Percentiles rank a stretch among this genome's conserved stretches.
Evolutionary conservation across 306 rosid genomes (phyloP).

Genomic region (Vigna unguiculata): DNA sequence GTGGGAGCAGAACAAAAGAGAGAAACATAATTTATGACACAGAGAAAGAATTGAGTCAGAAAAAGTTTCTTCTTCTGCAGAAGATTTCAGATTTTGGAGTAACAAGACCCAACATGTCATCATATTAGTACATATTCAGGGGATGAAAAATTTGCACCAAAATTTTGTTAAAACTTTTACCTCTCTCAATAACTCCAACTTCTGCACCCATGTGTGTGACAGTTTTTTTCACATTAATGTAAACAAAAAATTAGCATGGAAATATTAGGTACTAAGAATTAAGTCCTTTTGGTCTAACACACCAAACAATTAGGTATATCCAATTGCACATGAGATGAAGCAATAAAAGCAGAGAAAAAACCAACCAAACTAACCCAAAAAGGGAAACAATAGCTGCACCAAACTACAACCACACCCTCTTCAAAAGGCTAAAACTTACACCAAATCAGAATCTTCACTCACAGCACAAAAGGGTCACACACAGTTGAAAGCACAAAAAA

Average conservation of each 20-base stretch:
- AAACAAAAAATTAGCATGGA: neutral
- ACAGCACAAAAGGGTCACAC: neutral
- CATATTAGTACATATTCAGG: neutral
- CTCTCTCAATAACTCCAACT: neutral
- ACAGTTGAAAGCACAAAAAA: conserved; percentile 16
- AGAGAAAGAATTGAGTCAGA: conserved; percentile 24
- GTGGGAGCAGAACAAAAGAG: neutral
- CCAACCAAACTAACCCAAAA: conserved; percentile 15
- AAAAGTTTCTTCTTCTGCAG: conserved; percentile 24
- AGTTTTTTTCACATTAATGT: neutral
- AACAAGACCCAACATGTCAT: conserved; percentile 1
- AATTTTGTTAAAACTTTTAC: conserved; percentile 17
- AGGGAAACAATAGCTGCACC: conserved; percentile 24
- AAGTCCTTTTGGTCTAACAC: neutral
- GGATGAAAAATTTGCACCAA: conserved; percentile 24
- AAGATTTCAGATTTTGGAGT: conserved; percentile 14
- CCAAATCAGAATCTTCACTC: conserved; percentile 20
- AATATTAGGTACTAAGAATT: conserved; percentile 5
- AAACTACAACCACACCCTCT: conserved; percentile 7
- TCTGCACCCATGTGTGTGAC: conserved; percentile 17
- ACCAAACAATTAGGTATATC: conserved; percentile 7
- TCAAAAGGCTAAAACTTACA: conserved; percentile 32
- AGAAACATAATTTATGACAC: neutral
- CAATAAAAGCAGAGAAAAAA: conserved; percentile 12
- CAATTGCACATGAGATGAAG: neutral